Percentiles rank a stretch among this genome's conserved stretches.
These are phyloP conservation scores for Gyrodon lividus DNA, from an alignment of 768 basidiomycete genomes.

Conservation along the genomic window DNA sequence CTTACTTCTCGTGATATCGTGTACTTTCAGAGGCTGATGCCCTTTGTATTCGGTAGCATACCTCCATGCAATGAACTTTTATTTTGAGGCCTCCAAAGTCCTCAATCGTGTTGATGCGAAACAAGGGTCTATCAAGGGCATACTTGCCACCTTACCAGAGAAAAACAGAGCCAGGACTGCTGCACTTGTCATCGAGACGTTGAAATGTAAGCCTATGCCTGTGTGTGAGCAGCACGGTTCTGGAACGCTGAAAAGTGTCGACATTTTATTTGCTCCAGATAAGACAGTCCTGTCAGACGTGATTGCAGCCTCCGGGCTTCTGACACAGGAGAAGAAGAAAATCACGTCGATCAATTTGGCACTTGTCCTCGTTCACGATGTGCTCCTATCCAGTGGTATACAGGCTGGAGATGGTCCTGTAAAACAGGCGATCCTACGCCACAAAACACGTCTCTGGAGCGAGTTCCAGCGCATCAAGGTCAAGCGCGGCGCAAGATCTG, in stretches of 20 bases:
- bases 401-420: constrained; percentile 89
- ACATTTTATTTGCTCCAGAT: constrained; percentile 46
- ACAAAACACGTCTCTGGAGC: constrained; percentile 84
- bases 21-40: constrained; percentile 28
- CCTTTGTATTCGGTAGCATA: constrained; percentile 28
- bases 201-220: constrained; percentile 75
- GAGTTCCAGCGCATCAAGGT: constrained; percentile 86
- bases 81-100: constrained; percentile 83
- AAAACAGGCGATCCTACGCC: constrained; percentile 82
- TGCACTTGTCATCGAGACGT: constrained; percentile 88
- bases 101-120: constrained; percentile 86
- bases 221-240: not conserved
- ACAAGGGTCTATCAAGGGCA: constrained; percentile 89
- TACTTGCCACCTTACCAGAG: constrained; percentile 70
- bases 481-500: constrained; percentile 64
- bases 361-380: constrained; percentile 87
- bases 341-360: constrained; percentile 75
- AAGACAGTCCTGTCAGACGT: constrained; percentile 72
- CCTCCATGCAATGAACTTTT: constrained; percentile 79
- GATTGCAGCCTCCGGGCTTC: constrained; percentile 62
- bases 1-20: constrained; percentile 18
- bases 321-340: constrained; percentile 73
- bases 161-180: constrained; percentile 75
- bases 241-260: constrained; percentile 5
- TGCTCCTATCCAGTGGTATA: constrained; percentile 80